Evolutionary conservation across 1,284 basidiomycete species (phyloP).

Genomic region (Afroboletus lepidellus): DNA sequence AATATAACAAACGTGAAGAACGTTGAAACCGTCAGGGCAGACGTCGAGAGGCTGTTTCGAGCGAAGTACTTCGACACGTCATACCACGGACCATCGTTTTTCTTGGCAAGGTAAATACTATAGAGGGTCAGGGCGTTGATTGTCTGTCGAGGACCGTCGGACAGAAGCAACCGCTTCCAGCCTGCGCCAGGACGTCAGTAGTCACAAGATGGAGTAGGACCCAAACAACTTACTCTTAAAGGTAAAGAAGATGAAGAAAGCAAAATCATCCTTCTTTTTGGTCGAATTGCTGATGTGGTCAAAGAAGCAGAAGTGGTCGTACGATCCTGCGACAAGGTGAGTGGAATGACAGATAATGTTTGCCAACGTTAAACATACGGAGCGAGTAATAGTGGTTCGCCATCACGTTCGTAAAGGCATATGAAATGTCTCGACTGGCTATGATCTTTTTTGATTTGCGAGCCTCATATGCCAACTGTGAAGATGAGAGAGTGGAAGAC

Average conservation of each 20-base stretch:
- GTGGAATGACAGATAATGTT: not conserved
- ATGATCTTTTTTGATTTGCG: constrained; percentile 93
- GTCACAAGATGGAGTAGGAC: constrained; percentile 9
- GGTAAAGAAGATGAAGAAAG: constrained; percentile 98
- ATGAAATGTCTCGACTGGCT: constrained; percentile 92
- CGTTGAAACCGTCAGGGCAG: constrained; percentile 83
- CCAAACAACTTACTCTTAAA: constrained; percentile 80
- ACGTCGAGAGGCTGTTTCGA: constrained; percentile 72
- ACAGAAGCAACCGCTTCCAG: constrained; percentile 93
- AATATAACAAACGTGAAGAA: constrained; percentile 91
- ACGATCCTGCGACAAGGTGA: constrained; percentile 60
- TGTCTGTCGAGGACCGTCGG: constrained; percentile 96
- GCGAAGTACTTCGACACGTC: constrained; percentile 67
- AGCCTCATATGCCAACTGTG: constrained; percentile 84
- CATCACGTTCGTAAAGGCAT: constrained; percentile 96
- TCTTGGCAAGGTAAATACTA: constrained; percentile 83
- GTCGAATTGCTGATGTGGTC: constrained; percentile 94
- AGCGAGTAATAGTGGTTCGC: constrained; percentile 95
- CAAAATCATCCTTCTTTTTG: constrained; percentile 95
- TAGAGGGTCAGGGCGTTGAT: constrained; percentile 96
- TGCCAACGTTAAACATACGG: constrained; percentile 49
- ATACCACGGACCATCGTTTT: constrained; percentile 65
- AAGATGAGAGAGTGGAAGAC: constrained; percentile 3
- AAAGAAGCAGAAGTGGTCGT: constrained; percentile 98
- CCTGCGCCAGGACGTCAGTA: constrained; percentile 44